phyloP scores from a whole-genome alignment of 1,284 basidiomycete genomes.

The Moniliophthora roreri region DNA sequence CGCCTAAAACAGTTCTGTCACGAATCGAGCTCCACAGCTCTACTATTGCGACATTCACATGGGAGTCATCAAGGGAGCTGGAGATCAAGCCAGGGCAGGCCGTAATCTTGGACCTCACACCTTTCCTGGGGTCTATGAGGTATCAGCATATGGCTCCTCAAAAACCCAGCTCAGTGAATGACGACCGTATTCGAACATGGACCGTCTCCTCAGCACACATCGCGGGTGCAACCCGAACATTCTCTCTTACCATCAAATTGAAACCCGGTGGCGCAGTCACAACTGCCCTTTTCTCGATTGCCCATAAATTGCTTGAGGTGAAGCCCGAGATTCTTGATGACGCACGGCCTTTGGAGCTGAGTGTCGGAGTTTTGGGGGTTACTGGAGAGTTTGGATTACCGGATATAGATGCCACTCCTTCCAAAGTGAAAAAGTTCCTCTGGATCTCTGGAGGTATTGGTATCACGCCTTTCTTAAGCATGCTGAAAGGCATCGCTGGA shows the following conservation, averaged over 20 bases:
- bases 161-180: constrained; percentile 51
- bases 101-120: constrained; percentile 52
- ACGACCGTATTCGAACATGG: constrained; percentile 68
- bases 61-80: constrained; percentile 37
- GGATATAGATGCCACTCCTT: constrained; percentile 1
- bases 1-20: constrained; percentile 33
- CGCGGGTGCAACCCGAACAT: constrained; percentile 22
- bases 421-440: constrained; percentile 28
- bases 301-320: constrained; percentile 34
- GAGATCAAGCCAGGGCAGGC: constrained; percentile 51
- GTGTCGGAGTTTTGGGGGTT: constrained; percentile 37
- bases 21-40: constrained; percentile 43
- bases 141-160: constrained; percentile 52
- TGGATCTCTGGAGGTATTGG: constrained; percentile 63
- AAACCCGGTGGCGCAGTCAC: constrained; percentile 55
- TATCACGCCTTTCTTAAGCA: constrained; percentile 55
- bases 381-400: constrained; percentile 39
- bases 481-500: constrained; percentile 35
- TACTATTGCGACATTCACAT: constrained; percentile 56
- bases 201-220: constrained; percentile 46
- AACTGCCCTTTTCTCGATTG: constrained; percentile 48
- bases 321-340: constrained; percentile 41
- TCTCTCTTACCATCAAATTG: constrained; percentile 50
- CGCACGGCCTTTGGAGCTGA: constrained; percentile 32
- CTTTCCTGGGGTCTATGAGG: constrained; percentile 43